phyloP scores from a whole-genome alignment of 2,329 filamentous ascomycete genomes.

The Chalara sp. region DNA sequence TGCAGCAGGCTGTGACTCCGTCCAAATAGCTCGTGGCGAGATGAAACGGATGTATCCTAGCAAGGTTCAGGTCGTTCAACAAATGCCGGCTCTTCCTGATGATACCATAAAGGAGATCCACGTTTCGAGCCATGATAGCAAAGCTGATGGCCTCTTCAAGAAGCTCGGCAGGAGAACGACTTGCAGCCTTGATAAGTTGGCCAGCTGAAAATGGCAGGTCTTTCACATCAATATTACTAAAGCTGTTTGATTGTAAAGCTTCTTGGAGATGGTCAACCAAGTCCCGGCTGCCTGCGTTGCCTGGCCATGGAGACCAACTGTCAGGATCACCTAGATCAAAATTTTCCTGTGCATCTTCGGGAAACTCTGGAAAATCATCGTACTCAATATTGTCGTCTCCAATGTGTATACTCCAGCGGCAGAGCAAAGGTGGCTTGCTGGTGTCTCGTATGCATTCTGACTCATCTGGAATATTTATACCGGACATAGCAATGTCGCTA shows the following conservation, averaged over 20 bases:
- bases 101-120: background rate
- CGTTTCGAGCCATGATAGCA: background rate
- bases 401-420: too few species aligned
- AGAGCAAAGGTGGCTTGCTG: too few species aligned
- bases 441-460: background rate
- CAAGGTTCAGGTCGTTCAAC: background rate
- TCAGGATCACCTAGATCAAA: too few species aligned
- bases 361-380: too few species aligned
- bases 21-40: constrained; percentile 31
- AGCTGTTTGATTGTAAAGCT: background rate
- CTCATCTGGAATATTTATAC: background rate
- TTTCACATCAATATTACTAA: background rate
- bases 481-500: too few species aligned
- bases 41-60: constrained; percentile 28
- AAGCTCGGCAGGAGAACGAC: background rate
- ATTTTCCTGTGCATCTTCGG: too few species aligned
- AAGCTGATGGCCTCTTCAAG: background rate
- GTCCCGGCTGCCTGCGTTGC: background rate
- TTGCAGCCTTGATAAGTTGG: background rate
- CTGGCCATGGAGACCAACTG: background rate
- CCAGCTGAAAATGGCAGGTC: background rate
- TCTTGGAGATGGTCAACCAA: background rate
- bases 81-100: background rate
- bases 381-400: too few species aligned
- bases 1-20: constrained; percentile 29